Evolutionary conservation across 768 basidiomycete species (phyloP).

Genomic region (Russula ochroleuca): DNA sequence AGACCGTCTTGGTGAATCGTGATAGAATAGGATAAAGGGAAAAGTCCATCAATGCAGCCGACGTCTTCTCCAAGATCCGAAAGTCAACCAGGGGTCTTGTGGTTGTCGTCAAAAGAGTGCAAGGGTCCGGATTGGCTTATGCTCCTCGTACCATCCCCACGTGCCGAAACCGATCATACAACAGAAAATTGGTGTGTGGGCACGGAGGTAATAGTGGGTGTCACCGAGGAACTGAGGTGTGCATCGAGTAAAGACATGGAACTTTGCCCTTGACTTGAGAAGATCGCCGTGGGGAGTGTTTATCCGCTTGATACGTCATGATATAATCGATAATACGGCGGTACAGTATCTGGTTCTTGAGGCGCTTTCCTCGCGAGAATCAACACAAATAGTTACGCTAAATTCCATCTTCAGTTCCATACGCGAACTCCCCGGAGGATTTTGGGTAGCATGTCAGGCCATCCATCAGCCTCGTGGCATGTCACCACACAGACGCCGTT

Average conservation of each 20-base stretch:
- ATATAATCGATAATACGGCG: not conserved
- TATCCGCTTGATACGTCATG: not conserved
- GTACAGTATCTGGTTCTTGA: not conserved
- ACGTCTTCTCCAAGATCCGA: conserved; percentile 3
- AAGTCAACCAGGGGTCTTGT: not conserved
- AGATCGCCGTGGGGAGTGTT: conserved; percentile 1
- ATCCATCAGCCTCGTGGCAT: too few relatives aligned
- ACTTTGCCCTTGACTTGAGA: not conserved
- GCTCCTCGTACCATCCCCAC: not conserved
- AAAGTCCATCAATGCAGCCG: not conserved
- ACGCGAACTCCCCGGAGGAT: too few relatives aligned
- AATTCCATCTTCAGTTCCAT: not conserved
- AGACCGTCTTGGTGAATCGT: not conserved
- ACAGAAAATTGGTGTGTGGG: not conserved
- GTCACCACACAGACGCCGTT: too few relatives aligned
- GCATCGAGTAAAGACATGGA: not conserved
- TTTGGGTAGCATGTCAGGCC: too few relatives aligned
- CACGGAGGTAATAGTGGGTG: conserved; percentile 1
- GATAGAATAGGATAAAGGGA: not conserved
- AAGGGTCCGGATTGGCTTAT: not conserved
- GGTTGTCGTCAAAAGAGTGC: not conserved
- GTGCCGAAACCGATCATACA: not conserved
- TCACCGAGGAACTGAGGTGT: not conserved
- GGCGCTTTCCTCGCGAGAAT: not conserved
- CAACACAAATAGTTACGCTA: not conserved